Evolutionary conservation across 2,329 filamentous ascomycete genomes (phyloP).

Genomic region (Colletotrichum gigasporum): DNA sequence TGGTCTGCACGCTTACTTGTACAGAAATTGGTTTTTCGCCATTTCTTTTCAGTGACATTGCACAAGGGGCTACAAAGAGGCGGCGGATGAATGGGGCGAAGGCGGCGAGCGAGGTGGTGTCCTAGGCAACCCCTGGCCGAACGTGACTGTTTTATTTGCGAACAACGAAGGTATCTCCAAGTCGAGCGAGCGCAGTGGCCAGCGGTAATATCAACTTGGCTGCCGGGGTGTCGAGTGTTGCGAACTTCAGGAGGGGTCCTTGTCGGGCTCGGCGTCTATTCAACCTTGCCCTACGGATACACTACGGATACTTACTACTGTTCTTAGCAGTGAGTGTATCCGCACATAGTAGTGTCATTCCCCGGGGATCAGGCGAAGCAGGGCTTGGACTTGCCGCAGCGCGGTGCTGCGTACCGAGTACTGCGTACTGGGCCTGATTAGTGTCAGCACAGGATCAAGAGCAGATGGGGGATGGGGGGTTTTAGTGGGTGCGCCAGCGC

Average conservation of each 20-base stretch:
- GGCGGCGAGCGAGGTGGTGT: constrained; percentile 5
- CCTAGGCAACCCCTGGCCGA: not conserved
- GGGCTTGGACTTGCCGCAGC: constrained; percentile 1
- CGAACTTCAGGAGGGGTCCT: not conserved
- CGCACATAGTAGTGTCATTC: constrained; percentile 14
- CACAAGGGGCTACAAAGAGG: not conserved
- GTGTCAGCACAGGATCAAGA: constrained; percentile 8
- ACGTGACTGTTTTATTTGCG: not conserved
- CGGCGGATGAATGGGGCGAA: not conserved
- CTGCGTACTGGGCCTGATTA: constrained; percentile 4
- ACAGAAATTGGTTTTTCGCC: not conserved
- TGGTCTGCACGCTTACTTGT: not conserved
- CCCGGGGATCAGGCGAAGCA: not conserved
- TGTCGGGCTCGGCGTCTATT: not conserved
- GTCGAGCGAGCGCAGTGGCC: not conserved
- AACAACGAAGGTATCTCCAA: not conserved
- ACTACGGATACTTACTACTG: too few species aligned
- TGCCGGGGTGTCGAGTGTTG: not conserved
- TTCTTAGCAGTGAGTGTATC: not conserved
- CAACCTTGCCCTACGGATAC: not conserved
- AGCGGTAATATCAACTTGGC: constrained; percentile 6
- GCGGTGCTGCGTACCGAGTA: not conserved
- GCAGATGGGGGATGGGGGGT: not conserved
- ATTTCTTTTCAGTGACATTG: not conserved
- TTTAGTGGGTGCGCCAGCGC: constrained; percentile 8